A percentile compares a stretch with the other conserved stretches of the same genome.
Evolutionary conservation across 148 eudicot species (phyloP).

Genomic region (Camellia granthamiana): DNA sequence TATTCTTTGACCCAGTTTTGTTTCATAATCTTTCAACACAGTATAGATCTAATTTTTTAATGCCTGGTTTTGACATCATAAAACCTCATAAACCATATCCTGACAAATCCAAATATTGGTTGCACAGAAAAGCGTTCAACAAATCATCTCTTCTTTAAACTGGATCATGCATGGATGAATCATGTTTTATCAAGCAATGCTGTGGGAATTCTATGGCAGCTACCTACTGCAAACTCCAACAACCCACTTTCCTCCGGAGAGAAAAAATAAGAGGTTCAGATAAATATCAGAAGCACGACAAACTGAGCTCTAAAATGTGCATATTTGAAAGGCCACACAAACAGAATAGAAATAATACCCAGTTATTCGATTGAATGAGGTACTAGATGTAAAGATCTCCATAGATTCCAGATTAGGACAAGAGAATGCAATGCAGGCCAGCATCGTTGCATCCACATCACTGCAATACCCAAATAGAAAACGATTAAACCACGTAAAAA

Average conservation of each 20-base stretch:
- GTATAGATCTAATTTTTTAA: neutral
- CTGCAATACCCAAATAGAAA: slow-evolving; percentile 47
- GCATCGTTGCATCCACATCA: slow-evolving; percentile 84
- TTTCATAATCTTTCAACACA: neutral
- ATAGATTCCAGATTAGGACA: slow-evolving; percentile 83
- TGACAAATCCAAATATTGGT: neutral
- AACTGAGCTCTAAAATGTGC: no score
- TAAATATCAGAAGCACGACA: no score
- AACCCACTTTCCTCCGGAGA: neutral
- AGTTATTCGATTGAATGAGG: slow-evolving; percentile 65
- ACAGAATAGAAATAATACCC: slow-evolving; percentile 48
- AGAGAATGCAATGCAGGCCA: slow-evolving; percentile 95
- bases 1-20: neutral
- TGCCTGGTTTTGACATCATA: neutral
- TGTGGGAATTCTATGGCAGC: neutral
- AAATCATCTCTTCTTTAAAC: neutral
- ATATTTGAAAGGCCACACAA: no score
- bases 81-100: neutral
- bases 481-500: neutral
- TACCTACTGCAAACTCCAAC: neutral
- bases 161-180: neutral
- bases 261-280: neutral
- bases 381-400: slow-evolving; percentile 57
- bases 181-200: neutral
- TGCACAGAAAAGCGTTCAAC: neutral